Evolutionary conservation across 805 yeast genomes (phyloP).

Genomic region (Starmerella vaccinii): DNA sequence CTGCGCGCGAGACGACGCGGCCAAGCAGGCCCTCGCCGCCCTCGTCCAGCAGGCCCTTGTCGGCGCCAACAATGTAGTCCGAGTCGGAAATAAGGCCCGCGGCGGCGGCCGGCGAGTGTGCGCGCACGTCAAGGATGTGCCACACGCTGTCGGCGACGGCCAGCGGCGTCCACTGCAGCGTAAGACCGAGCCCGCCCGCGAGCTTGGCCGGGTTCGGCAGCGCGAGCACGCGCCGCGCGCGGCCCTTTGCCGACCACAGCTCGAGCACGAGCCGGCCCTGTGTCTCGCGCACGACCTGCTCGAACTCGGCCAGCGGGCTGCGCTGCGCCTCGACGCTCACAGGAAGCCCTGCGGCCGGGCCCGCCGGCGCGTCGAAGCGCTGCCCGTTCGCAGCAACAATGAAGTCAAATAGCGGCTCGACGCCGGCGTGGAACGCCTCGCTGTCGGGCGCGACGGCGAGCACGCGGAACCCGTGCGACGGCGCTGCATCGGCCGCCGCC

Average conservation of each 20-base stretch:
- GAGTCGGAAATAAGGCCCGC: slow-evolving; percentile 78
- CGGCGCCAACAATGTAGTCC: slow-evolving; percentile 81
- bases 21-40: slow-evolving; percentile 81
- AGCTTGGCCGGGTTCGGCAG: slow-evolving; percentile 24
- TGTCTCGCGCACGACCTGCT: slow-evolving; percentile 13
- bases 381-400: slow-evolving; percentile 71
- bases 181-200: slow-evolving; percentile 43
- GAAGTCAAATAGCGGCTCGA: slow-evolving; percentile 83
- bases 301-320: slow-evolving; percentile 20
- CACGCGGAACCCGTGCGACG: slow-evolving; percentile 47
- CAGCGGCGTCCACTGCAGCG: slow-evolving; percentile 69
- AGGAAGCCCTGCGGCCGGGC: background rate
- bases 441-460: slow-evolving; percentile 41
- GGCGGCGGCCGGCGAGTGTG: slow-evolving; percentile 67
- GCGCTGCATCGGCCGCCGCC: slow-evolving; percentile 24
- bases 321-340: slow-evolving; percentile 20
- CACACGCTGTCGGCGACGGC: slow-evolving; percentile 72
- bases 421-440: slow-evolving; percentile 41
- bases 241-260: slow-evolving; percentile 82
- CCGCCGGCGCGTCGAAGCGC: slow-evolving; percentile 33
- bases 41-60: slow-evolving; percentile 70
- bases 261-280: slow-evolving; percentile 39
- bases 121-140: slow-evolving; percentile 67
- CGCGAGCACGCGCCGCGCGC: slow-evolving; percentile 18
- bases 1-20: slow-evolving; percentile 43